These are phyloP conservation scores for Eutrema japonicum DNA, from an alignment of 345 rosid species.

Conservation along the genomic window DNA sequence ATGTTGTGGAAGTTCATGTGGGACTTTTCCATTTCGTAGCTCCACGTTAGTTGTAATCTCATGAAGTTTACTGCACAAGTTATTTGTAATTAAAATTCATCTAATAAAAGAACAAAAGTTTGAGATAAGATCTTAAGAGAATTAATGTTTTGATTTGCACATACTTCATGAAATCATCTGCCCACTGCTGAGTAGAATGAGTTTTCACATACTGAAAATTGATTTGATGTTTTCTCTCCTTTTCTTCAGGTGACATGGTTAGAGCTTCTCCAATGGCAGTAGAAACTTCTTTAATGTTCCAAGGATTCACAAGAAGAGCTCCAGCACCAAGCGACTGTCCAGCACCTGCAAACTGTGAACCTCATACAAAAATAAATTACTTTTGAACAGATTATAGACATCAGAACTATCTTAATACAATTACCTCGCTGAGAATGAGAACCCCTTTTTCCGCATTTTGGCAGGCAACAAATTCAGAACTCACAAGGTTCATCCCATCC, in stretches of 20 bases:
- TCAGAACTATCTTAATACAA: not conserved
- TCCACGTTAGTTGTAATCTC: constrained; percentile 81
- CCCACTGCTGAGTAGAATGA: constrained; percentile 98
- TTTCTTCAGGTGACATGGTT: constrained; percentile 72
- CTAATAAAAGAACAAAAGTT: not conserved
- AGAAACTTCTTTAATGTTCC: constrained; percentile 97
- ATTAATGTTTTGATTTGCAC: constrained; percentile 2
- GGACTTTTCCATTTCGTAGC: constrained; percentile 67
- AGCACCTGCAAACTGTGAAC: constrained; percentile 92
- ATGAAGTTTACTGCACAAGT: constrained; percentile 67
- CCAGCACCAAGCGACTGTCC: constrained; percentile 99
- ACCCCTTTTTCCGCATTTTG: constrained; percentile 93
- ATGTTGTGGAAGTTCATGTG: constrained; percentile 66
- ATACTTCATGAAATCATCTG: constrained; percentile 95
- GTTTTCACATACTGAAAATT: constrained; percentile 70
- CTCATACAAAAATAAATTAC: constrained; percentile 17
- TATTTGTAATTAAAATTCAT: constrained; percentile 1
- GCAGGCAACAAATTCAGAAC: constrained; percentile 97
- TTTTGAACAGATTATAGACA: not conserved
- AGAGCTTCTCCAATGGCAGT: constrained; percentile 80
- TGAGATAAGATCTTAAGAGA: constrained; percentile 15
- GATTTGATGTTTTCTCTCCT: constrained; percentile 82
- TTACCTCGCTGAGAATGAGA: constrained; percentile 97
- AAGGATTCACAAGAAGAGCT: constrained; percentile 94
- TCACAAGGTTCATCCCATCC: constrained; percentile 99